Evolutionary conservation across 345 rosid genomes (phyloP).

Genomic region (Laguncularia racemosa): DNA sequence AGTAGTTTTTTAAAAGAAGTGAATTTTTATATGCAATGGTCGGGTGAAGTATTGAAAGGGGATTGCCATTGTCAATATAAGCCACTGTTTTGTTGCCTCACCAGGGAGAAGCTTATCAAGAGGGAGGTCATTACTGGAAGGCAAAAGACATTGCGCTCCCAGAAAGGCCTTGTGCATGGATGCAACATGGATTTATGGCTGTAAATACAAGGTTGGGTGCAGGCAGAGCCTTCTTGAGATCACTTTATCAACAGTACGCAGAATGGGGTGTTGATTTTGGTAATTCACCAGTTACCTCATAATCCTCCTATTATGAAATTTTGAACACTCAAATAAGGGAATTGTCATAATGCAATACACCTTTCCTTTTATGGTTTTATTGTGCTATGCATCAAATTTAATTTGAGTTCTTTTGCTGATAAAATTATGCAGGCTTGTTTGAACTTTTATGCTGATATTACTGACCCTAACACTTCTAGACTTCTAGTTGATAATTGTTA

Average conservation of each 20-base stretch:
- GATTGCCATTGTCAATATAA: background rate
- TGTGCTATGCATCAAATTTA: too few species aligned
- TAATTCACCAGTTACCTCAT: slow-evolving; percentile 20
- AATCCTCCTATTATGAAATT: background rate
- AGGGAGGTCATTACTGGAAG: slow-evolving; percentile 54
- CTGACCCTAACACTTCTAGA: too few species aligned
- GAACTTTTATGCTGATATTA: too few species aligned
- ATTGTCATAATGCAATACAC: too few species aligned
- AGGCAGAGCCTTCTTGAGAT: slow-evolving; percentile 81
- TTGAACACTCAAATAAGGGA: too few species aligned
- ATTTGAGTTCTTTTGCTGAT: too few species aligned
- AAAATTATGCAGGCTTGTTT: too few species aligned
- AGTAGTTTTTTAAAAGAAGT: background rate
- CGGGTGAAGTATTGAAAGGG: background rate
- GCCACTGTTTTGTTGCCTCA: slow-evolving; percentile 11
- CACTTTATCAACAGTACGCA: slow-evolving; percentile 74
- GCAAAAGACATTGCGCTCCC: slow-evolving; percentile 72
- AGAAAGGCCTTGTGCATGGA: slow-evolving; percentile 92
- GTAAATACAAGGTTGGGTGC: slow-evolving; percentile 64
- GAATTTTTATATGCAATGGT: background rate
- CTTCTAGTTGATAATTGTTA: too few species aligned
- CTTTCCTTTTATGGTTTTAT: too few species aligned
- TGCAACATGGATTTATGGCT: slow-evolving; percentile 88
- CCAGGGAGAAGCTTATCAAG: slow-evolving; percentile 58
- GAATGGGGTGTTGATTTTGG: slow-evolving; percentile 97